Percentiles rank a stretch among this genome's conserved stretches.
These are phyloP conservation scores for Jackrogersella minutella DNA, from an alignment of 495 filamentous ascomycete genomes.

Conservation along the genomic window DNA sequence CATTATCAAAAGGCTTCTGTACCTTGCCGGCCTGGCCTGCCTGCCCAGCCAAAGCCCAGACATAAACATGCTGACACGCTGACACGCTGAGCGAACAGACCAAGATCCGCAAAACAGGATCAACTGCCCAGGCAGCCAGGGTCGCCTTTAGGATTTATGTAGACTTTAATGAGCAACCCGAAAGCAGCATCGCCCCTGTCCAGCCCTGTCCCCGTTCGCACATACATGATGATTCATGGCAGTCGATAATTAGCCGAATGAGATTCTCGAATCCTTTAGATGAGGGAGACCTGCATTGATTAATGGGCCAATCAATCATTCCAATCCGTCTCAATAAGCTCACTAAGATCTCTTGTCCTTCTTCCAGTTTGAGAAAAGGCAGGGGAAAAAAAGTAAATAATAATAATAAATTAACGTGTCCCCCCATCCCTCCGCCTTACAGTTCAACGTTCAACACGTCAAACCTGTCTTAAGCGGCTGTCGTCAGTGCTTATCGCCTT, in stretches of 20 bases:
- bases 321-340: constrained; percentile 8
- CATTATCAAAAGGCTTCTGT: constrained; percentile 10
- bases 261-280: constrained; percentile 31
- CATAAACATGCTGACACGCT: background rate
- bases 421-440: constrained; percentile 2
- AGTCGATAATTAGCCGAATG: constrained; percentile 33
- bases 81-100: background rate
- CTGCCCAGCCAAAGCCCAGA: background rate
- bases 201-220: no score
- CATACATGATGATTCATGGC: constrained; percentile 6
- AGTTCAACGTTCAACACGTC: background rate
- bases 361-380: background rate
- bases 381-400: constrained; percentile 11
- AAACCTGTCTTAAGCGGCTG: constrained; percentile 19
- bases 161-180: constrained; percentile 31
- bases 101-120: constrained; percentile 25
- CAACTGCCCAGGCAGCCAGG: constrained; percentile 17
- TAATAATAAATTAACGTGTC: constrained; percentile 22
- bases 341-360: constrained; percentile 16
- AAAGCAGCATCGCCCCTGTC: constrained; percentile 18
- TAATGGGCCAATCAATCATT: constrained; percentile 24
- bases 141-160: constrained; percentile 14
- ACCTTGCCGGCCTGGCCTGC: background rate
- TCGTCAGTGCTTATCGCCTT: constrained; percentile 36
- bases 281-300: constrained; percentile 30